Base-by-base conservation (phyloP, 345 rosid species). In the Ceriops zippeliana region DNA sequence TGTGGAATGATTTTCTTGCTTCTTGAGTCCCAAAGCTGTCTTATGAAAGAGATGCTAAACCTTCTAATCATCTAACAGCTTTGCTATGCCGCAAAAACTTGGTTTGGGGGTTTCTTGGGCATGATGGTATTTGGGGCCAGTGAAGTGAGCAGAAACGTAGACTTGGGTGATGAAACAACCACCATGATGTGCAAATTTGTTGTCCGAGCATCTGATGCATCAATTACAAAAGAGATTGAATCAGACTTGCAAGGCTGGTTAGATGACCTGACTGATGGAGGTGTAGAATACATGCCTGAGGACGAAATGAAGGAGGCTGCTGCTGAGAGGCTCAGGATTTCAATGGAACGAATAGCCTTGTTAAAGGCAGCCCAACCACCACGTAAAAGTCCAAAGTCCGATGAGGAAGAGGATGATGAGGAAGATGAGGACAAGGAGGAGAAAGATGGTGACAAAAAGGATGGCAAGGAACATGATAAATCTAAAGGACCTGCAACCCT, bases 41-140 rank as follows among this genome's bases (percentile, higher is more conserved):
- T 28, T 65, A 13, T 26, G 53, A 8, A 27, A 54, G 27, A 58
- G 52, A 35, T 32, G 1, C 8, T 26, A 51, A 56, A 27, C 38
- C 67, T 73, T 26, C 24, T 32, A 26, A 9, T 38, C 51, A 49
- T 66, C 65, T 63, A 63, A 69, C 89, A 91, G 99, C 91, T 89
- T 75, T 93, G 99, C 71, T 89, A 86, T 76, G 96, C 96, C 67
- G 99, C 97, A 65, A 93, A 93, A 79, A 93, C 97, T 53, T 93
- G 97, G 98, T 88, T 85, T 75, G 97, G 97, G 65, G 97, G 97
- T 64, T 91, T 89, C 77, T 65, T 93, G 75, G 96, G 97, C 37
- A 72, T 95, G 96, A 95, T 90, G 97, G 75, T 95, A 37, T 91
- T 95, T 76, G 99, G 99, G 70, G 96, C 99, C 69, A 95, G 96